These are phyloP conservation scores for Plasmodium gaboni DNA, from an alignment of 169 alveolate genomes.

Conservation along the genomic window DNA sequence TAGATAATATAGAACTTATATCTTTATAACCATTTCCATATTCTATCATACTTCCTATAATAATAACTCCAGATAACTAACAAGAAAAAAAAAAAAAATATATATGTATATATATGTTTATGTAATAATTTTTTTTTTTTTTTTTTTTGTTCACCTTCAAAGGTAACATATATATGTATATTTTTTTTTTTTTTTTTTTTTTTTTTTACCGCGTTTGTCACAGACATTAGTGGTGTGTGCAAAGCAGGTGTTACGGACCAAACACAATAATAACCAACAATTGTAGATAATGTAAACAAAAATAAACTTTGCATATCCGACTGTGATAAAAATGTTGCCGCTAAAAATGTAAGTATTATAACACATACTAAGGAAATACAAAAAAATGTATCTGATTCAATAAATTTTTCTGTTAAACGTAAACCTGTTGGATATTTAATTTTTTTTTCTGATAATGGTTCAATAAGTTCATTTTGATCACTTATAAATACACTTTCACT, in stretches of 20 bases:
- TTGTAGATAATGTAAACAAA: constrained; percentile 80
- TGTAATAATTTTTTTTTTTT: neutral
- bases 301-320: constrained; percentile 64
- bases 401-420: constrained; percentile 39
- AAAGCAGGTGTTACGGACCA: constrained; percentile 95
- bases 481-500: constrained; percentile 68
- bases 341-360: constrained; percentile 17
- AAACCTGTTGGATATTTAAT: constrained; percentile 71
- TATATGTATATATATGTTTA: neutral
- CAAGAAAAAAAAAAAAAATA: neutral
- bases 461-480: constrained; percentile 25
- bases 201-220: constrained; percentile 91
- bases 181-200: neutral
- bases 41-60: constrained; percentile 90
- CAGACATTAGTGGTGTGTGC: constrained; percentile 94
- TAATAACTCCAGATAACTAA: constrained; percentile 88
- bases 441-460: constrained; percentile 76
- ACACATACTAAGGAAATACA: constrained; percentile 36
- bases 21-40: constrained; percentile 71
- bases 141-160: neutral
- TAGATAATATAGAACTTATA: constrained; percentile 39
- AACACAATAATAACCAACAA: constrained; percentile 90
- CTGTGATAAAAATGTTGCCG: constrained; percentile 49
- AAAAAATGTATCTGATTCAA: constrained; percentile 59
- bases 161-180: neutral